Percentiles rank a stretch among this genome's conserved stretches.
Conservation (phyloP, 768 basidiomycete genomes). For the Kwoniella bestiolae region DNA sequence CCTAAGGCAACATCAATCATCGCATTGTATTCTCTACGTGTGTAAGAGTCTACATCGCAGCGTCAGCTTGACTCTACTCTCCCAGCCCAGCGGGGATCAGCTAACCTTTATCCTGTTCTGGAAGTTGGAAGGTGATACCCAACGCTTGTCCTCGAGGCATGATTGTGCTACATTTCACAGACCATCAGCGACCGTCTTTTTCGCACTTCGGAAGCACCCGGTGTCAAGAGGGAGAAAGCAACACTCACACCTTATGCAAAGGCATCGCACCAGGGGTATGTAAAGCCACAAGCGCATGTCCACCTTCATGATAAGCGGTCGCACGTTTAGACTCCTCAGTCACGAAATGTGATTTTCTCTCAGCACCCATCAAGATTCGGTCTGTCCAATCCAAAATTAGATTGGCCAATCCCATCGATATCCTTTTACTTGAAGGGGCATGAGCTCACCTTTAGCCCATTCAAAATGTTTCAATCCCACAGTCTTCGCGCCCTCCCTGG, state of each 20-base stretch:
- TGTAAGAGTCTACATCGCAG: constrained; percentile 48
- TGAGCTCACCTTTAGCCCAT: constrained; percentile 81
- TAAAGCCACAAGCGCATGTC: constrained; percentile 90
- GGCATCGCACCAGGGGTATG: constrained; percentile 96
- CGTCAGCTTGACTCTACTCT: neutral
- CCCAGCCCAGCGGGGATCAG: no score
- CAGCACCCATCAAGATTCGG: constrained; percentile 95
- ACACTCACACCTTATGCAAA: constrained; percentile 77
- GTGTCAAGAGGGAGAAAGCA: neutral
- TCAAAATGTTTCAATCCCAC: constrained; percentile 86
- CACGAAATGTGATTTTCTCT: constrained; percentile 86
- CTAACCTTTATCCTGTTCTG: constrained; percentile 57
- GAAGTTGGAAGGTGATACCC: constrained; percentile 62
- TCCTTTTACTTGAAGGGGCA: neutral
- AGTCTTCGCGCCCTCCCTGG: constrained; percentile 74
- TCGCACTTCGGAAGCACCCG: no score
- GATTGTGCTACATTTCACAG: constrained; percentile 65
- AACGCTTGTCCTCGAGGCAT: constrained; percentile 93
- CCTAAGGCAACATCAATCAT: constrained; percentile 90
- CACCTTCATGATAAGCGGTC: constrained; percentile 94
- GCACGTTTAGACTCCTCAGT: constrained; percentile 82
- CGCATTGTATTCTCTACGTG: constrained; percentile 56
- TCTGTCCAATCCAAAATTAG: no score
- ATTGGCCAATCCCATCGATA: no score
- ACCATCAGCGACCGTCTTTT: no score